Evolutionary conservation across 2,329 filamentous ascomycete genomes (phyloP), one percentile per base, ranked within the genome.

Genomic region (Colletotrichum australisinense): DNA sequence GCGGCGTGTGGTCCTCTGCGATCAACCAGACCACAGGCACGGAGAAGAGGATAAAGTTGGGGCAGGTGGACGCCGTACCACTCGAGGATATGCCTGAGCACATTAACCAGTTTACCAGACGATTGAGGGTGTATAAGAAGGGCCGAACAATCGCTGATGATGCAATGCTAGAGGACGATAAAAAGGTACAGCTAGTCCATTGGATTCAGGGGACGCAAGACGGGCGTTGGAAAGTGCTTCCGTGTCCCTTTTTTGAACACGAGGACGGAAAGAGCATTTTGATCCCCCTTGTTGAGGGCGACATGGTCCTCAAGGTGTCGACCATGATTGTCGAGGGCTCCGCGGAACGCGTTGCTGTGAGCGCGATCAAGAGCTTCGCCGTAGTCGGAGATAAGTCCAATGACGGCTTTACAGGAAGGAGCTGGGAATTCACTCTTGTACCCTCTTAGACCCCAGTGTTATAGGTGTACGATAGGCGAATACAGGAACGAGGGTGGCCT

Each of bases 1-100:
- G 91, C 0, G 84, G 90, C 5, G 80, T 94, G 6, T 97, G 94
- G 94, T 92, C 85, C 66, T 78, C 77, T 57, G 78, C 81, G 1
- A 60, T 82, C 2, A 78, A 76, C 12, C 73, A 70, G 49, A 59
- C 69, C 24, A 68, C 69, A 42, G 62, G 63, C 26, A 79, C 75
- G 26, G 78, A 78, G 9, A 83, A 80, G 75, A 81, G 86, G 26
- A 75, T 86, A 11, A 83, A 88, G 53, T 74, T 89, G 5, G 79
- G 82, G 28, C 79, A 83, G 14, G 75, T 81, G 0, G 78, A 80
- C 67, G 74, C 75, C 1, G 76, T 80, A 19, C 16, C 16, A 16
- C 16, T 42, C n/a, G 26, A 63, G 12, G 30, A 2, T 5, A 11
- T 49, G 30, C 63, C 68, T 11, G 49, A 38, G 12, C 19, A 35